phyloP scores from a whole-genome alignment of 1,139 yeast genomes.

The Geotrichum restrictum region DNA sequence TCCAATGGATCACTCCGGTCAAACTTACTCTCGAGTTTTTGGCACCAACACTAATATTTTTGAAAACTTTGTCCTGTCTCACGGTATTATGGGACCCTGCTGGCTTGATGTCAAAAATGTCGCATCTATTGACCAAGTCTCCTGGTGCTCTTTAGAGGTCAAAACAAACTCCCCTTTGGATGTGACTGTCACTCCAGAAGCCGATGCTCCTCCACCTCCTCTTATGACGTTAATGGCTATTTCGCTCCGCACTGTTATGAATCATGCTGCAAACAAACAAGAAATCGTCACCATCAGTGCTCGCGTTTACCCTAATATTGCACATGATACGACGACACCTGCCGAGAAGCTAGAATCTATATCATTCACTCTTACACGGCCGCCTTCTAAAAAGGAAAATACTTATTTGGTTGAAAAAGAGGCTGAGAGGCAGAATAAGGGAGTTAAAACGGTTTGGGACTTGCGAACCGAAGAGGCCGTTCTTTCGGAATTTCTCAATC shows the following conservation, averaged over 20 bases:
- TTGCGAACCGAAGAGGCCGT: slow-evolving; percentile 67
- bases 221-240: slow-evolving; percentile 69
- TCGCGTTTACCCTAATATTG: slow-evolving; percentile 53
- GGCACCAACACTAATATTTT: slow-evolving; percentile 73
- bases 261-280: slow-evolving; percentile 66
- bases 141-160: slow-evolving; percentile 80
- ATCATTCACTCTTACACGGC: slow-evolving; percentile 67
- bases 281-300: slow-evolving; percentile 82
- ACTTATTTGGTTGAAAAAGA: slow-evolving; percentile 70
- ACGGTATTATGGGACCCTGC: slow-evolving; percentile 94
- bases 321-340: slow-evolving; percentile 53
- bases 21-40: slow-evolving; percentile 72
- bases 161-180: slow-evolving; percentile 50
- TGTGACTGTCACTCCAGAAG: slow-evolving; percentile 51
- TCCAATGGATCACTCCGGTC: slow-evolving; percentile 68
- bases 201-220: slow-evolving; percentile 48
- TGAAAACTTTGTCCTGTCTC: slow-evolving; percentile 79
- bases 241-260: slow-evolving; percentile 76
- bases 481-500: slow-evolving; percentile 61
- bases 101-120: slow-evolving; percentile 79
- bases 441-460: slow-evolving; percentile 23
- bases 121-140: slow-evolving; percentile 55
- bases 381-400: slow-evolving; percentile 49
- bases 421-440: slow-evolving; percentile 21
- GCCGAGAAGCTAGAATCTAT: slow-evolving; percentile 35